Evolutionary conservation across 2,329 filamentous ascomycete species (phyloP), one percentile per base, ranked within the genome.

Genomic region (Neonectria coccinea): DNA sequence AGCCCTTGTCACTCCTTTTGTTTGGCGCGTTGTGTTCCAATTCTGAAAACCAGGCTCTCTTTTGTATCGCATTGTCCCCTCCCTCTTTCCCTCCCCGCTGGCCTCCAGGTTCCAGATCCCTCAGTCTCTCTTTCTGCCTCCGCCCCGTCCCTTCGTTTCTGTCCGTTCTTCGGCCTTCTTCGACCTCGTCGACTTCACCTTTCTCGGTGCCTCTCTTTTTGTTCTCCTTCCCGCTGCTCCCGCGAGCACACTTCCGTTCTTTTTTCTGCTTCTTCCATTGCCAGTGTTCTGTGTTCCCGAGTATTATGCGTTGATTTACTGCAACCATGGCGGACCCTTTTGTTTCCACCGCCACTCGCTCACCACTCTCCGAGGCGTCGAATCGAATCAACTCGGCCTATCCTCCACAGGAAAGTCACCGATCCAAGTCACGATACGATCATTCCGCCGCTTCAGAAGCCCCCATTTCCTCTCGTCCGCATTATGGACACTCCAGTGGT

Each of bases 311-410:
- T 75, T 79, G 76, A 77, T 74, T 56, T 31, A 67, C 67, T 61
- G 39, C 56, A 67, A 57, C 39, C 67, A 78, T 78, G 76, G 72
- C 79, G 58, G 78, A 80, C 51, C 67, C 67, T 41, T 70, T 70
- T 66, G 72, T 72, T 69, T 70, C 74, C 64, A 74, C 70, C 57
- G 56, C 66, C 65, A 22, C 66, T 58, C 80, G 81, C 60, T 72
- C 77, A 56, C 84, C 84, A 47, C 76, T 86, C 48, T 79, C 78
- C 36, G 84, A 86, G 73, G 82, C 83, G 22, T 81, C 79, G 27
- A 78, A 82, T 65, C 81, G 84, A 67, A 76, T 83, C 68, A 86
- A 85, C 70, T 80, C 81, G 27, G 73, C 76, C 18, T 76, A 76
- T 64, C 71, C 75, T 42, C 58, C 69, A 53, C 61, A 71, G 51